Conservation (phyloP, 169 alveolate species). For the Cryptosporidium muris region DNA sequence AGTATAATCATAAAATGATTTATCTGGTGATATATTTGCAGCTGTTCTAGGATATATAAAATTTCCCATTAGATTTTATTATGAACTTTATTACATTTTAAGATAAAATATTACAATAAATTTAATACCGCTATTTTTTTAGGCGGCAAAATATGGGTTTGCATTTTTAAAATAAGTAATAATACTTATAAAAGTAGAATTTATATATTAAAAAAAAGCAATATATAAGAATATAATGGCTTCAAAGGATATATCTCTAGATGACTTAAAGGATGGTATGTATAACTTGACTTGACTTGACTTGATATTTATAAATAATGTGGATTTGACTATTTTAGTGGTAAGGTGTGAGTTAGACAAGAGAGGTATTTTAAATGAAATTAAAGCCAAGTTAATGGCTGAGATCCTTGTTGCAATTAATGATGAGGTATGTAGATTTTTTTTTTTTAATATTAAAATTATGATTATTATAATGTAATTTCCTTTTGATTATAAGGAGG, state of each 20-base stretch:
- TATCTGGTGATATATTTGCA: background rate
- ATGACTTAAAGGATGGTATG: constrained; percentile 60
- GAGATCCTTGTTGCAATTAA: constrained; percentile 46
- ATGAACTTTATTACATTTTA: no score
- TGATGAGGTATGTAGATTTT: constrained; percentile 29
- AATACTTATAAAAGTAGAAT: no score
- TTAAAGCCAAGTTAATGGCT: constrained; percentile 65
- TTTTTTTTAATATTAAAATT: background rate
- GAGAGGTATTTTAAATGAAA: constrained; percentile 47
- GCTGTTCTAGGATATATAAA: constrained; percentile 22
- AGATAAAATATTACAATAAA: background rate
- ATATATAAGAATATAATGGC: no score
- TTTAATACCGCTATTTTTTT: constrained; percentile 9
- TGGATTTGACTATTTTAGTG: background rate
- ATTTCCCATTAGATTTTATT: constrained; percentile 28
- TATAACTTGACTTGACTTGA: background rate
- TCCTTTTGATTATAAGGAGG: constrained; percentile 14
- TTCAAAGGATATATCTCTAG: constrained; percentile 38
- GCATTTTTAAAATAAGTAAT: no score
- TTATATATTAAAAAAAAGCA: no score
- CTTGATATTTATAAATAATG: background rate
- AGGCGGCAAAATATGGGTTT: background rate
- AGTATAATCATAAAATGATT: constrained; percentile 37
- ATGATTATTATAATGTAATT: background rate
- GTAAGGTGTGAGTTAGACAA: constrained; percentile 52